Percentiles rank a stretch among this genome's conserved stretches.
phyloP scores from a whole-genome alignment of 2,329 filamentous ascomycete species.

The Hortaea sp. region DNA sequence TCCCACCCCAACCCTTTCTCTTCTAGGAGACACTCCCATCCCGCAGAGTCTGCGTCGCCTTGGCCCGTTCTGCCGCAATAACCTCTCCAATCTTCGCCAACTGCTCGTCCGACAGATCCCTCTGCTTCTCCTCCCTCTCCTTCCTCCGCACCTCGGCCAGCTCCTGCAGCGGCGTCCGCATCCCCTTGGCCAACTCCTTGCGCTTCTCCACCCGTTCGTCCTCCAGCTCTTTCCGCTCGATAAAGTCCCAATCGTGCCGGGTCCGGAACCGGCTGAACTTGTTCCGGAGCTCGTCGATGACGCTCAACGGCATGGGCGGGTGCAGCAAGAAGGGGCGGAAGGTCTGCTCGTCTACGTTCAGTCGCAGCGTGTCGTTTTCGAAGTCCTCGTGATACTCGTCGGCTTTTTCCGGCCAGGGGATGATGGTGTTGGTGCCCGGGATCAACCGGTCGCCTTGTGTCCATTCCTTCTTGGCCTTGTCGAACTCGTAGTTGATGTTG shows the following conservation, averaged over 20 bases:
- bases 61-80: slow-evolving; percentile 22
- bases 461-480: slow-evolving; percentile 37
- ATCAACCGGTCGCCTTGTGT: slow-evolving; percentile 42
- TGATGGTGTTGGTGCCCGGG: slow-evolving; percentile 58
- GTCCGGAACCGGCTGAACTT: slow-evolving; percentile 74
- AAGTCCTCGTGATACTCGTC: slow-evolving; percentile 41
- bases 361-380: slow-evolving; percentile 61
- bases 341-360: slow-evolving; percentile 62
- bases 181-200: slow-evolving; percentile 28
- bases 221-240: slow-evolving; percentile 53
- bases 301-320: slow-evolving; percentile 65
- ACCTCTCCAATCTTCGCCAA: slow-evolving; percentile 33
- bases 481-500: slow-evolving; percentile 16
- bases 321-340: slow-evolving; percentile 69
- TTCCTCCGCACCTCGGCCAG: slow-evolving; percentile 29
- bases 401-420: slow-evolving; percentile 62
- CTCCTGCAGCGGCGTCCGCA: slow-evolving; percentile 40
- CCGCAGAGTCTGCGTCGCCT: slow-evolving; percentile 1
- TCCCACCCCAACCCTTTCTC: too few species aligned
- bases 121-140: slow-evolving; percentile 26
- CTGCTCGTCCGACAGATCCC: slow-evolving; percentile 27
- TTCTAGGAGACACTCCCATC: not conserved
- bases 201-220: slow-evolving; percentile 40
- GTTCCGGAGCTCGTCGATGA: slow-evolving; percentile 79
- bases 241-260: slow-evolving; percentile 65